Evolutionary conservation across 148 eudicot species (phyloP).

Genomic region (Arbutus unedo): DNA sequence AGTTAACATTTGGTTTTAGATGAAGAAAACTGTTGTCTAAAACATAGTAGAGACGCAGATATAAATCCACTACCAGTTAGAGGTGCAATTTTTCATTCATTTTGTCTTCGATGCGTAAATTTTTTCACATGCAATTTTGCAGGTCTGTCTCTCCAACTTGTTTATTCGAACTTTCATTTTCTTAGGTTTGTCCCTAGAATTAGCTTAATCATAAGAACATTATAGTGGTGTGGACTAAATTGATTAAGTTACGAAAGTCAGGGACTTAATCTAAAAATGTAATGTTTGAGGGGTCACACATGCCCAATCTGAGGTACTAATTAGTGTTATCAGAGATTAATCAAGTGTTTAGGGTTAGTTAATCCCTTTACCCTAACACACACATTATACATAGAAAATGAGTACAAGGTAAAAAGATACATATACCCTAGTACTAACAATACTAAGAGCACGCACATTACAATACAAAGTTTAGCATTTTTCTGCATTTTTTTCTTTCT

Average conservation of each 20-base stretch:
- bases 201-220: not conserved
- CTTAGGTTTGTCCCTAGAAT: not conserved
- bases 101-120: not conserved
- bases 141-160: not conserved
- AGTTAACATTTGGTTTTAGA: no score
- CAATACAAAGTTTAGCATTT: constrained; percentile 9
- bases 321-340: not conserved
- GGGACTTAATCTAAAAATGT: not conserved
- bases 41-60: not conserved
- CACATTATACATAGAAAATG: no score
- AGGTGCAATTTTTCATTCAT: not conserved
- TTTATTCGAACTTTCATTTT: not conserved
- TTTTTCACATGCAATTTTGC: not conserved
- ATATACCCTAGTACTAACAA: no score
- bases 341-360: no score
- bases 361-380: no score
- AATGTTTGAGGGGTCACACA: not conserved
- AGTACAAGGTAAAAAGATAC: no score
- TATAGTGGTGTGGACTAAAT: not conserved
- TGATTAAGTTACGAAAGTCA: not conserved
- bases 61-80: not conserved
- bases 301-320: constrained; percentile 1
- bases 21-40: no score
- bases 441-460: no score
- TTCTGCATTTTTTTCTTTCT: not conserved